Conservation (phyloP, 495 filamentous ascomycete genomes). For the Thermothielavioides terrestris region DNA sequence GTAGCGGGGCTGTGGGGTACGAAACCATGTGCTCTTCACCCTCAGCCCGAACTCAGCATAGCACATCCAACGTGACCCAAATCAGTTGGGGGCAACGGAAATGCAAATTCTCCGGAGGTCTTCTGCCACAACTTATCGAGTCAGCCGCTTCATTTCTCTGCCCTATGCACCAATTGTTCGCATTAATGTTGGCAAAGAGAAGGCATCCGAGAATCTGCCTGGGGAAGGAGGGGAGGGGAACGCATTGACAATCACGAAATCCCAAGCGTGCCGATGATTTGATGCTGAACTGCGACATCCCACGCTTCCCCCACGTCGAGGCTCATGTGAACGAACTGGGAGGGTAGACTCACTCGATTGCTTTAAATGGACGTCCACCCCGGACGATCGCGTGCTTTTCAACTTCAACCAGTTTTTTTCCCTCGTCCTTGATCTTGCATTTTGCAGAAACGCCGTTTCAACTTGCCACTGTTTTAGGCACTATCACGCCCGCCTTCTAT, state of each 20-base stretch:
- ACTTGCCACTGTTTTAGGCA: no score
- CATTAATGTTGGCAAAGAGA: no score
- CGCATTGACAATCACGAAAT: constrained; percentile 15
- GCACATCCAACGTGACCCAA: no score
- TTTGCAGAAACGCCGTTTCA: no score
- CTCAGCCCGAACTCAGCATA: no score
- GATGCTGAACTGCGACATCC: constrained; percentile 21
- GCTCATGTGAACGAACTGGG: no score
- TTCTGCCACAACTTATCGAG: no score
- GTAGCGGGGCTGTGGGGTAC: background rate
- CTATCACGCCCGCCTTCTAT: background rate
- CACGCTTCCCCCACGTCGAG: constrained; percentile 30
- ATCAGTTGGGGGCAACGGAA: no score
- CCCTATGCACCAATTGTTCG: no score
- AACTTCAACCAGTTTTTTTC: background rate
- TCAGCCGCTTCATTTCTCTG: no score
- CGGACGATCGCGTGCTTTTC: background rate
- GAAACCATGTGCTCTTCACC: no score
- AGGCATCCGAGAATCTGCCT: background rate
- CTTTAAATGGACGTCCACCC: constrained; percentile 25
- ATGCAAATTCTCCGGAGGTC: no score
- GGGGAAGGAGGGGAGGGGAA: background rate
- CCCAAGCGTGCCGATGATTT: constrained; percentile 15
- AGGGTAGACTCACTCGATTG: constrained; percentile 2
- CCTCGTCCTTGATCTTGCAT: background rate